Evolutionary conservation across 176 grass and related monocot genomes (phyloP).

Genomic region (Bothriochloa decipiens): DNA sequence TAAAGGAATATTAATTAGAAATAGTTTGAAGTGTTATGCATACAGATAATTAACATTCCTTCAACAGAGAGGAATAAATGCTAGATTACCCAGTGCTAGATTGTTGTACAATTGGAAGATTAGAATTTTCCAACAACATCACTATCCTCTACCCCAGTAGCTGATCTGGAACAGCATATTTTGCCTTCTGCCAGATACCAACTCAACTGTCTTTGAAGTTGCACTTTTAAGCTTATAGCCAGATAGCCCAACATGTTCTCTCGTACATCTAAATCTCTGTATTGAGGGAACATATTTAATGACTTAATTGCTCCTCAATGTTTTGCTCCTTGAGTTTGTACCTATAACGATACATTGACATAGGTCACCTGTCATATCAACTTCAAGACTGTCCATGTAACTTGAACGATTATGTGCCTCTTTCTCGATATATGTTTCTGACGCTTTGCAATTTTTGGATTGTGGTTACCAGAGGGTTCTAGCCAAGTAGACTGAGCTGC

Average conservation of each 20-base stretch:
- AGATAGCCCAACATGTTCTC: constrained; percentile 14
- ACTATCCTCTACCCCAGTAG: neutral
- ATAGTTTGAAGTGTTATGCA: neutral
- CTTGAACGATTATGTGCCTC: constrained; percentile 32
- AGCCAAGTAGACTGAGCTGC: constrained; percentile 89
- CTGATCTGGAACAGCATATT: neutral
- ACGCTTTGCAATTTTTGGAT: constrained; percentile 30
- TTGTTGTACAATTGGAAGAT: neutral
- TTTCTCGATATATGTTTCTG: constrained; percentile 34
- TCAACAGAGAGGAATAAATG: neutral
- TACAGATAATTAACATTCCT: constrained; percentile 5
- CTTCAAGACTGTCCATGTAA: constrained; percentile 12
- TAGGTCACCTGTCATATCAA: constrained; percentile 16
- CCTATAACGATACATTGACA: constrained; percentile 9
- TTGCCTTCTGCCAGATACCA: neutral
- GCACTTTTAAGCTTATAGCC: constrained; percentile 10
- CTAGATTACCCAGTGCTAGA: neutral
- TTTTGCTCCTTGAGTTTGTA: neutral
- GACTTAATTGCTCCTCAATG: neutral
- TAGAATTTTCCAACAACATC: neutral
- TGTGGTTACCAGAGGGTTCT: constrained; percentile 57
- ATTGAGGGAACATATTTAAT: neutral
- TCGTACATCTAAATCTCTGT: constrained; percentile 10
- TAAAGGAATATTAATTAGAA: neutral
- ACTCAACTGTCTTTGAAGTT: constrained; percentile 11